A percentile compares a stretch with the other conserved stretches of the same genome.
phyloP scores from a whole-genome alignment of 75 land plant genomes.

The Picea sitchensis region DNA sequence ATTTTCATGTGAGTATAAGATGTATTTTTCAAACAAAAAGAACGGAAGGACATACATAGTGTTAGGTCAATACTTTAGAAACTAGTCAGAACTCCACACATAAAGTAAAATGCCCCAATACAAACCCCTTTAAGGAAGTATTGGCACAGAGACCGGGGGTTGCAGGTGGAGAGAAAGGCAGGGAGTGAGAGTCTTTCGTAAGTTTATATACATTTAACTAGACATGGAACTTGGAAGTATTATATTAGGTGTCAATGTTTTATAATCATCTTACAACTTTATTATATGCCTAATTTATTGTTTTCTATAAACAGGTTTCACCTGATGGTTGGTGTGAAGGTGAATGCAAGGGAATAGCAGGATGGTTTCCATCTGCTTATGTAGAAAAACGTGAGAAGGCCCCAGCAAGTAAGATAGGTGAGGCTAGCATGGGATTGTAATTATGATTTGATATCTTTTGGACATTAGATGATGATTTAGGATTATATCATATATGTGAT shows the following conservation, averaged over 20 bases:
- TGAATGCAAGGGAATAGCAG: conserved; percentile 42
- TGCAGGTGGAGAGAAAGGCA: not conserved
- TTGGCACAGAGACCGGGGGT: not conserved
- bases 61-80: not conserved
- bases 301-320: conserved; percentile 21
- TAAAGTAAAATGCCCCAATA: not conserved
- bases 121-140: not conserved
- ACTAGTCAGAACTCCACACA: not conserved
- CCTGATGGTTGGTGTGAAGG: conserved; percentile 53
- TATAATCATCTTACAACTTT: not conserved
- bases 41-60: no score
- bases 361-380: conserved; percentile 52
- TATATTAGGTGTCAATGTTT: not conserved
- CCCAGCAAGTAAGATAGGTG: conserved; percentile 22
- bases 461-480: not conserved
- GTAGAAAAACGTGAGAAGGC: conserved; percentile 26
- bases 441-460: not conserved
- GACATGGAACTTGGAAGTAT: not conserved
- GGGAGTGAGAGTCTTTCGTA: not conserved
- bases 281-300: not conserved
- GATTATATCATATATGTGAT: not conserved
- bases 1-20: no score
- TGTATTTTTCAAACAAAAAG: no score
- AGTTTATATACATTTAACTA: not conserved
- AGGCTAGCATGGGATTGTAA: conserved; percentile 10